Conservation (phyloP, 257 asterid genomes). For the Vinca minor region DNA sequence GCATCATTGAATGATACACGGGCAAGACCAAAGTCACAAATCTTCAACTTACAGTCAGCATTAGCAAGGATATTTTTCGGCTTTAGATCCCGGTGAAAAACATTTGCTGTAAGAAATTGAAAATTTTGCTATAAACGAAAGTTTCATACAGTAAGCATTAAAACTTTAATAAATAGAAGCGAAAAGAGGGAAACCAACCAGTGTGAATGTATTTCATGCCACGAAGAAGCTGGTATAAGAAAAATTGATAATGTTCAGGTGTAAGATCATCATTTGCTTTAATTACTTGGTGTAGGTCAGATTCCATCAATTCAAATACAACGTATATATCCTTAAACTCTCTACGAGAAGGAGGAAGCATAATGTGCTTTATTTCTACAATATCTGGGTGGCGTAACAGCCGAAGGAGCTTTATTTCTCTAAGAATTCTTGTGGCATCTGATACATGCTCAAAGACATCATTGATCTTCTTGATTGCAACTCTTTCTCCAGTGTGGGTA, state of each 20-base stretch:
- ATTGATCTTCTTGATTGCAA: slow-evolving; percentile 90
- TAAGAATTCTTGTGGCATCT: slow-evolving; percentile 86
- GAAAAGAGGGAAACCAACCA: slow-evolving; percentile 33
- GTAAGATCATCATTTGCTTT: slow-evolving; percentile 90
- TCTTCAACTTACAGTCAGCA: slow-evolving; percentile 95
- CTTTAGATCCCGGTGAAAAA: slow-evolving; percentile 88
- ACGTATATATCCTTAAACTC: slow-evolving; percentile 86
- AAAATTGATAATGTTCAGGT: slow-evolving; percentile 86
- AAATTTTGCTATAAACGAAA: background rate
- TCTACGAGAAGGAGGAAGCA: slow-evolving; percentile 96
- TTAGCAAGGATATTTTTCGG: slow-evolving; percentile 95
- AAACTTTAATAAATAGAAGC: slow-evolving; percentile 1
- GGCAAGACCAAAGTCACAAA: slow-evolving; percentile 95
- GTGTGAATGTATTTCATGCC: slow-evolving; percentile 82
- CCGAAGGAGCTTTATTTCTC: slow-evolving; percentile 94
- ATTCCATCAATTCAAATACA: slow-evolving; percentile 91
- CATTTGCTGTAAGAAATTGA: slow-evolving; percentile 54
- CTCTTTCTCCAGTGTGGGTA: slow-evolving; percentile 78
- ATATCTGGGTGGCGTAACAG: slow-evolving; percentile 88
- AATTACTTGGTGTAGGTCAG: slow-evolving; percentile 97
- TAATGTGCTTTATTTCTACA: slow-evolving; percentile 85
- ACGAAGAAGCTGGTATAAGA: slow-evolving; percentile 86
- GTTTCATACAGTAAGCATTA: background rate
- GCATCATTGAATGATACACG: slow-evolving; percentile 95
- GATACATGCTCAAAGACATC: slow-evolving; percentile 96